Percentiles rank a stretch among this genome's conserved stretches.
phyloP scores from a whole-genome alignment of 441 rosid genomes.

The Populus hybrid region DNA sequence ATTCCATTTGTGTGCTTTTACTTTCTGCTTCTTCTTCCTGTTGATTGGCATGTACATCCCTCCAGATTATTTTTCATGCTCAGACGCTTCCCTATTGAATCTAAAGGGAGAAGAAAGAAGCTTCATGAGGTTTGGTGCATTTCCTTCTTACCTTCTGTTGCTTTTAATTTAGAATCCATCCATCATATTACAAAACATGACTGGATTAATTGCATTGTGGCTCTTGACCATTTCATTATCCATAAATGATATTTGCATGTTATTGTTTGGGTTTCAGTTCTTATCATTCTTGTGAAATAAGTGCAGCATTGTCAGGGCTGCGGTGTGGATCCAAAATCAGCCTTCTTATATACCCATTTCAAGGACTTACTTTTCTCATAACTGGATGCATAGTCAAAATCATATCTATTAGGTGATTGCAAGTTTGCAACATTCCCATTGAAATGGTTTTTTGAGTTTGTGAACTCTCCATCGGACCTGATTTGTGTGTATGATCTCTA shows the following conservation, averaged over 20 bases:
- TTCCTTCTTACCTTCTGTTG: neutral
- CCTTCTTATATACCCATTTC: neutral
- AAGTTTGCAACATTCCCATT: neutral
- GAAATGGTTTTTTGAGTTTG: neutral
- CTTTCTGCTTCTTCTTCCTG: conserved; percentile 13
- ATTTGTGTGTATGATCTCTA: neutral
- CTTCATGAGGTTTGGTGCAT: conserved; percentile 77
- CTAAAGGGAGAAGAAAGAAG: conserved; percentile 97
- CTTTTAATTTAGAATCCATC: neutral
- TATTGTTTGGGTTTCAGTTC: no score
- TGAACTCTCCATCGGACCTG: neutral
- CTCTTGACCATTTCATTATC: neutral
- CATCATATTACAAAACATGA: neutral
- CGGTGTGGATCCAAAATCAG: neutral
- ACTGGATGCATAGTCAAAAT: neutral
- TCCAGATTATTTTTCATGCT: conserved; percentile 88
- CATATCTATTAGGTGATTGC: neutral
- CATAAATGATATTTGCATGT: neutral
- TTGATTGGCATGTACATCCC: conserved; percentile 10
- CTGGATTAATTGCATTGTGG: neutral
- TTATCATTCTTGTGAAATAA: neutral
- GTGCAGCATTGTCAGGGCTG: neutral
- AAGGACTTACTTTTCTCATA: neutral
- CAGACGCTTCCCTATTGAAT: conserved; percentile 91
- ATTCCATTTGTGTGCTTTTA: conserved; percentile 4